Evolutionary conservation across 2,329 filamentous ascomycete genomes (phyloP), one percentile per base, ranked within the genome.

Genomic region (Clonostachys rhizophaga): DNA sequence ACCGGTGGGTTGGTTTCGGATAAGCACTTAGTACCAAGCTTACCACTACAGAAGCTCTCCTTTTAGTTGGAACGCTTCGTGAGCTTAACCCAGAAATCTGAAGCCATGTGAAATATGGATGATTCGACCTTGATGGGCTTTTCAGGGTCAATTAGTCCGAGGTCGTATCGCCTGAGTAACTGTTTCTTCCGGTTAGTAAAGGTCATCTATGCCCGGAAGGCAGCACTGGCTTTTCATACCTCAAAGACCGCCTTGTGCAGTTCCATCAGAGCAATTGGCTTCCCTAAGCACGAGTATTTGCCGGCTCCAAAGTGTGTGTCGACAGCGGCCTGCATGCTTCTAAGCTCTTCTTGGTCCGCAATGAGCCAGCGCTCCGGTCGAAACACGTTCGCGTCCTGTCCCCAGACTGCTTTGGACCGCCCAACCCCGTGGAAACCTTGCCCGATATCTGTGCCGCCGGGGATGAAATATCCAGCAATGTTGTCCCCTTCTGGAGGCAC

Each of bases 351-450:
- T 2, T 52, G 53, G 1, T 59, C 55, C 1, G 59, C 62, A 20
- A 69, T 65, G 6, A 81, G 52, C 79, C 78, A 83, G 39, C 79
- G 57, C 59, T 81, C 78, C 0, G 79, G 78, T 9, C 76, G 60
- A 48, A 69, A 83, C 10, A 65, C 58, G 18, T 79, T 74, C 1
- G 75, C 72, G 42, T 82, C 78, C 0, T 61, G 49, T 1, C 78
- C 78, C 57, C 78, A 83, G 0, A 72, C 63, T 0, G 58, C 58
- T 43, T 58, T 65, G 49, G 78, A 72, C 1, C 77, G 64, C 40
- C 76, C 72, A 46, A 82, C 54, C 3, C 78, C 76, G 66, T 76
- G 78, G 3, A 74, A 75, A 45, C 81, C 81, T 20, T 76, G 68
- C 0, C 76, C 78, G 8, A 83, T 58, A 10, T 68, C 60, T 0